Conservation (phyloP, 257 asterid genomes). For the Capsicum rhomboideum region DNA sequence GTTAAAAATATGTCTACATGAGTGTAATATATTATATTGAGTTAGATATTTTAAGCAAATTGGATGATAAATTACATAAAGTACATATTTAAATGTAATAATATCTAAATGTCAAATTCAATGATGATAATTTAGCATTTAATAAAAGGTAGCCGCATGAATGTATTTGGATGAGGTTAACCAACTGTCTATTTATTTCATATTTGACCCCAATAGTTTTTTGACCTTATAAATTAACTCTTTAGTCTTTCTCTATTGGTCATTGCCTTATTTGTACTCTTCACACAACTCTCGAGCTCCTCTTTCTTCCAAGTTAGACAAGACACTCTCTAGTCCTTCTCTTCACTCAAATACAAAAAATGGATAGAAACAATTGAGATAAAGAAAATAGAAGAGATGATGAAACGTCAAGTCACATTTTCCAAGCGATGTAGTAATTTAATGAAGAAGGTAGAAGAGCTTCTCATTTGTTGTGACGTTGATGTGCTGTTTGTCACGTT, state of each 20-base stretch:
- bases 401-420: constrained; percentile 56
- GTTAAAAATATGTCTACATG: background rate
- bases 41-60: too few relatives aligned
- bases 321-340: background rate
- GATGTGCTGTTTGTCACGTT: constrained; percentile 50
- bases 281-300: background rate
- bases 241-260: background rate
- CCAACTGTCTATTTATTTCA: background rate
- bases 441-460: constrained; percentile 39
- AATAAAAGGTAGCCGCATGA: background rate
- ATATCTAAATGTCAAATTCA: background rate
- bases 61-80: background rate
- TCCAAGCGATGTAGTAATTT: constrained; percentile 49
- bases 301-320: background rate
- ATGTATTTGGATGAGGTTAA: background rate
- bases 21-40: too few relatives aligned
- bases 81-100: background rate
- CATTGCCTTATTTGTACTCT: background rate
- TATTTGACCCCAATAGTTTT: background rate
- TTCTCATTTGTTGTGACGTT: constrained; percentile 29
- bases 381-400: background rate
- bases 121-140: background rate
- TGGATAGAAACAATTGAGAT: constrained; percentile 4
- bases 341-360: background rate
- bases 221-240: background rate